Percentiles rank a stretch among this genome's conserved stretches.
phyloP scores from a whole-genome alignment of 768 basidiomycete species.

The Boletus sensibilis region DNA sequence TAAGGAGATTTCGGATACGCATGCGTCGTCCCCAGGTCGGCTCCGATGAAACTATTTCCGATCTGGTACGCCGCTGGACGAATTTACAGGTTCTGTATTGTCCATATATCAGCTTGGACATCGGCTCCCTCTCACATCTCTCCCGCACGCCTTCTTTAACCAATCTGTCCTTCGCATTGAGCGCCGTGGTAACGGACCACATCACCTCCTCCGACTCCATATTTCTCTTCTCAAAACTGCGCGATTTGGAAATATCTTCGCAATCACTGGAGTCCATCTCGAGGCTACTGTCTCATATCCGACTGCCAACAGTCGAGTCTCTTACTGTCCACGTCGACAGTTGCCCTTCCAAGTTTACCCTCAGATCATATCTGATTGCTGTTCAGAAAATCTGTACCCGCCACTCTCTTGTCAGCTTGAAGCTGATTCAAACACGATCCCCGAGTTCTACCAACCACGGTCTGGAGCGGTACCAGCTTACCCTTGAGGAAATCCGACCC shows the following conservation, averaged over 20 bases:
- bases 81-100: conserved; percentile 15
- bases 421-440: conserved; percentile 11
- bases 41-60: conserved; percentile 12
- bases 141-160: conserved; percentile 14
- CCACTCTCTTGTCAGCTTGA: conserved; percentile 3
- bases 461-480: conserved; percentile 9
- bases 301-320: conserved; percentile 5
- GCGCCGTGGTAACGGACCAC: background rate
- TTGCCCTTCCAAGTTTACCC: conserved; percentile 7
- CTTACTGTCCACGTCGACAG: conserved; percentile 9
- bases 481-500: conserved; percentile 19
- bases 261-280: conserved; percentile 2
- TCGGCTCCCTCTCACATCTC: conserved; percentile 16
- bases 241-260: conserved; percentile 12
- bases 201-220: conserved; percentile 1
- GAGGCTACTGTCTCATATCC: background rate
- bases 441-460: background rate
- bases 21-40: conserved; percentile 17
- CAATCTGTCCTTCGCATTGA: conserved; percentile 10
- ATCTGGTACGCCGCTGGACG: conserved; percentile 17
- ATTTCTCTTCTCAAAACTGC: conserved; percentile 9
- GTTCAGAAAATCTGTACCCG: conserved; percentile 7
- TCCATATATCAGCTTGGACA: conserved; percentile 11
- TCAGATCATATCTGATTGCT: conserved; percentile 7
- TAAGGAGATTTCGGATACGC: conserved; percentile 7